Evolutionary conservation across 352 stramenopile species (phyloP).

Genomic region (Chrysophaeum taylorii): DNA sequence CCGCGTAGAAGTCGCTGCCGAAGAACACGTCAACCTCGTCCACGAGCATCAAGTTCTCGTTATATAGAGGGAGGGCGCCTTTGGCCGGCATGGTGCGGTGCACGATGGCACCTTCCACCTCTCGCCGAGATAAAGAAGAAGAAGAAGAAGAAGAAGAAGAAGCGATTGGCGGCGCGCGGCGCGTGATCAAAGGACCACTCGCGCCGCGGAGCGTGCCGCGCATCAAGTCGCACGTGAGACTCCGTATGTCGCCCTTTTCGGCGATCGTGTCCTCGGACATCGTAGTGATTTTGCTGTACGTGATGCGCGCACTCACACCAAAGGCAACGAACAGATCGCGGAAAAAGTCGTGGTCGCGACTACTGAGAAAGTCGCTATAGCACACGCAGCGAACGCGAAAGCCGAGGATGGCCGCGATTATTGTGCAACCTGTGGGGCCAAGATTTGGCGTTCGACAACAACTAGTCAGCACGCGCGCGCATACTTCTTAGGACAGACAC

Average conservation of each 20-base stretch:
- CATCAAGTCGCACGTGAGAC: constrained; percentile 33
- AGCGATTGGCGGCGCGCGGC: neutral
- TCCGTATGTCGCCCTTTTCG: constrained; percentile 39
- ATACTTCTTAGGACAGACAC: too few species aligned
- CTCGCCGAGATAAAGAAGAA: too few species aligned
- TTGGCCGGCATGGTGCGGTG: too few species aligned
- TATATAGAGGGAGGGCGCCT: neutral
- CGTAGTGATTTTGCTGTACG: constrained; percentile 44
- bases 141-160: too few species aligned
- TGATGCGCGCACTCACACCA: constrained; percentile 32
- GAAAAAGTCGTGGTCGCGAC: constrained; percentile 38
- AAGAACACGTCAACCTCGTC: constrained; percentile 57
- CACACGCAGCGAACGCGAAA: constrained; percentile 43
- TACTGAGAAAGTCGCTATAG: constrained; percentile 46
- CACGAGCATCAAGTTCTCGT: constrained; percentile 44
- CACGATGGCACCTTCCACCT: too few species aligned
- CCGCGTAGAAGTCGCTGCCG: constrained; percentile 43
- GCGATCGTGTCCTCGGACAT: constrained; percentile 43
- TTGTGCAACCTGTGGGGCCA: too few species aligned
- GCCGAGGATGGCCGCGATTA: constrained; percentile 38
- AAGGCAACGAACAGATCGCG: constrained; percentile 41
- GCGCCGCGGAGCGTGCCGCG: constrained; percentile 9
- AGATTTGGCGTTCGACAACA: too few species aligned
- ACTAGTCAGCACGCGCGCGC: too few species aligned
- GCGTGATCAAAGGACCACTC: neutral